phyloP scores from a whole-genome alignment of 805 yeast genomes.

The Zygosaccharomyces lentus region DNA sequence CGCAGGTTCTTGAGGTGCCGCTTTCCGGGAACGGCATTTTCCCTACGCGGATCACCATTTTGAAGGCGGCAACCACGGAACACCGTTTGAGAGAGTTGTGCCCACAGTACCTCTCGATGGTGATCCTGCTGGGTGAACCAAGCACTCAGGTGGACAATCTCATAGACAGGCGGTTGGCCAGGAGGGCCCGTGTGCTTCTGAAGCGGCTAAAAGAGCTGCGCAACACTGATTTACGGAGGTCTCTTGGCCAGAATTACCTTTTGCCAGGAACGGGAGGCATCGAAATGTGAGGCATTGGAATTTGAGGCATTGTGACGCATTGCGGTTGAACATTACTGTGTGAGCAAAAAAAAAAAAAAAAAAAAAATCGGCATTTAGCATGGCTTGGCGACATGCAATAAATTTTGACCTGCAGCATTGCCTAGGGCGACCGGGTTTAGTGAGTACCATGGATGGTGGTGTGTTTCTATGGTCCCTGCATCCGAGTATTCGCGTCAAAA shows the following conservation, averaged over 20 bases:
- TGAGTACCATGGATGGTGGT: too few relatives aligned
- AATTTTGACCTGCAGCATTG: too few relatives aligned
- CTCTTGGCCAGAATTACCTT: conserved; percentile 30
- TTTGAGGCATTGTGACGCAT: too few relatives aligned
- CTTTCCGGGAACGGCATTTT: conserved; percentile 5
- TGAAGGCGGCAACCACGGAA: conserved; percentile 19
- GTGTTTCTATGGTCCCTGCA: too few relatives aligned
- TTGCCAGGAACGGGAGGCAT: conserved; percentile 1
- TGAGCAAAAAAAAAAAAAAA: not conserved
- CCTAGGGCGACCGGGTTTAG: too few relatives aligned
- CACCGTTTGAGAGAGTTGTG: conserved; percentile 17
- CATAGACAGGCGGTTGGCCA: not conserved
- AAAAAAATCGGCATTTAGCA: not conserved
- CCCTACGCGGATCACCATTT: conserved; percentile 16
- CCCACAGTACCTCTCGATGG: conserved; percentile 15
- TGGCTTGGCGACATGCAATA: too few relatives aligned
- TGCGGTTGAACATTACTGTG: not conserved
- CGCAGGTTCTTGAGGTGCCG: conserved; percentile 19
- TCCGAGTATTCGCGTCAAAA: too few relatives aligned
- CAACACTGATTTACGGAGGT: conserved; percentile 27
- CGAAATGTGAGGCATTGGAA: not conserved
- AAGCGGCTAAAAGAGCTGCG: conserved; percentile 15
- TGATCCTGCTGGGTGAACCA: conserved; percentile 7
- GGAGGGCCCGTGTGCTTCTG: not conserved
- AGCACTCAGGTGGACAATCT: not conserved